Base-by-base conservation (phyloP, 2,329 filamentous ascomycete species). In the Alternaria sp. region DNA sequence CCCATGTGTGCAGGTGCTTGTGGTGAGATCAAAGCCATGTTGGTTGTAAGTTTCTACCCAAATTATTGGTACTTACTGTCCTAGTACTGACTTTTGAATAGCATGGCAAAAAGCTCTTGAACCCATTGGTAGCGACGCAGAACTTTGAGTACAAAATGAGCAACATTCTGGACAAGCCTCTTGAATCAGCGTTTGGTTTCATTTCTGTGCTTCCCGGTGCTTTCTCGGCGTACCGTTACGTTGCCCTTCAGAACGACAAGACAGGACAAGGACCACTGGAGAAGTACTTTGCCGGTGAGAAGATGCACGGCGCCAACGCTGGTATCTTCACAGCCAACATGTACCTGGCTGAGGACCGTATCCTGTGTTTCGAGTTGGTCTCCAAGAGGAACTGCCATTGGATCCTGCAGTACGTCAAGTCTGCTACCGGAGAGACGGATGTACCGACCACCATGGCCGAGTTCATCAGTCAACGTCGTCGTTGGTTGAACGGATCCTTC, bases 141-240 rank as follows among this genome's bases (percentile, higher is more conserved):
- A 99, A 99, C 77, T 99, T 99, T 74, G 96, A 99, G 83, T 99
- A 99, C 87, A 99, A 99, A 86, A 97, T 99, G 91, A 97, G 93
- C 80, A 99, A 99, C 77, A 99, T 99, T 77, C 87, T 99, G 47
- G 96, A 99, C 80, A 99, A 99, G 83, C 96, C 96, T 3, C 84
- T 99, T 44, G 96, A 99, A 79, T 98, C 95, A 5, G 93, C 95
- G 0, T 99, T 99, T 80, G 96, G 96, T 50, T 99, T 98, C 83
- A 98, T 99, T 77, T 93, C 93, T 47, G 96, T 99, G 75, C 85
- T 99, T 76, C 96, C 96, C 1, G 96, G 96, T 84, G 96, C 96
- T 61, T 97, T 99, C 81, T 98, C 95, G n/a, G 96, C 96, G 19
- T 99, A 99, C 80, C 91, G 96, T 43, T 99, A 93, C 79, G 87